phyloP scores from a whole-genome alignment of 352 stramenopile genomes.

The Pythium guiyangense region DNA sequence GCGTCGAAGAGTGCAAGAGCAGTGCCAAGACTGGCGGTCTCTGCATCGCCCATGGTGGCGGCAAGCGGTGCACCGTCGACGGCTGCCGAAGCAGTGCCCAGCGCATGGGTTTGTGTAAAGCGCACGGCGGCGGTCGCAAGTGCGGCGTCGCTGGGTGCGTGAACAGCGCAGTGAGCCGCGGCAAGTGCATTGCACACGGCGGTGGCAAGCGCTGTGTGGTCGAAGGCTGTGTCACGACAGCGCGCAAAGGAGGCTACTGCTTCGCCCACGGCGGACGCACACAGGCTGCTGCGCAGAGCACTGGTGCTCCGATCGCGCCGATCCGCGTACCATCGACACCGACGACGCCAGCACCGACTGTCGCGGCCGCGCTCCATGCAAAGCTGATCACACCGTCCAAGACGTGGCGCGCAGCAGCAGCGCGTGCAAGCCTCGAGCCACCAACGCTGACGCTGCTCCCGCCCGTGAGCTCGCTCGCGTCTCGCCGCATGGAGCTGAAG shows the following conservation, averaged over 20 bases:
- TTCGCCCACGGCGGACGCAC: constrained; percentile 70
- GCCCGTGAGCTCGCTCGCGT: constrained; percentile 10
- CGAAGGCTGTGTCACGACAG: constrained; percentile 71
- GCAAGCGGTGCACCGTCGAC: constrained; percentile 73
- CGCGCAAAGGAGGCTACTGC: constrained; percentile 75
- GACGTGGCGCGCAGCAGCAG: constrained; percentile 9
- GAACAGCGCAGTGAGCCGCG: constrained; percentile 80
- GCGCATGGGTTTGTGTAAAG: constrained; percentile 79
- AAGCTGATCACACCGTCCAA: constrained; percentile 11
- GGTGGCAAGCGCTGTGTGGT: constrained; percentile 76
- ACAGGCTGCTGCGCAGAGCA: background rate
- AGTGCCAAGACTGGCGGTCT: constrained; percentile 82
- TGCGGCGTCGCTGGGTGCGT: constrained; percentile 55
- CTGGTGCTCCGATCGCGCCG: background rate
- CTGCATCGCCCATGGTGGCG: constrained; percentile 79
- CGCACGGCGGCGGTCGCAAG: constrained; percentile 77
- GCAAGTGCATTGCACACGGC: constrained; percentile 81
- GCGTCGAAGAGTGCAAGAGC: constrained; percentile 62
- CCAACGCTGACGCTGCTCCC: constrained; percentile 7
- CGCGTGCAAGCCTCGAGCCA: constrained; percentile 1
- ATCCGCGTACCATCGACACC: background rate
- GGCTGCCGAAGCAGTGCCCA: constrained; percentile 75
- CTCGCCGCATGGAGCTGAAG: background rate
- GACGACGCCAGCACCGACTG: background rate
- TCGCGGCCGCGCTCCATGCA: background rate